These are phyloP conservation scores for Avena eriantha DNA, from an alignment of 176 grass and related monocot genomes.

Conservation along the genomic window DNA sequence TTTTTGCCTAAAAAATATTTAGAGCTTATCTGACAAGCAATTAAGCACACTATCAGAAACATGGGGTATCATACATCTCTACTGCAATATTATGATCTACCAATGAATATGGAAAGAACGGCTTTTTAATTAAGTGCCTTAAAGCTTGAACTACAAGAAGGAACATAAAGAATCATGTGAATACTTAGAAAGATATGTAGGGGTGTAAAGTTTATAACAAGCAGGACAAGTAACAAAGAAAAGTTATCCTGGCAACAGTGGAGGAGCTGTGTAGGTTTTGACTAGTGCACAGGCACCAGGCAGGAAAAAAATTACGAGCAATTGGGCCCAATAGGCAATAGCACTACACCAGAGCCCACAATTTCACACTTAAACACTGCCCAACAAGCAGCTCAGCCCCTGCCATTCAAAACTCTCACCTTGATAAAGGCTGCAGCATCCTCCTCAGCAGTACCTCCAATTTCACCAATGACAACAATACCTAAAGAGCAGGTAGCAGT, in stretches of 20 bases:
- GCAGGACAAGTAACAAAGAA: background rate
- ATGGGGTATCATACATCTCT: background rate
- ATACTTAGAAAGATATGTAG: background rate
- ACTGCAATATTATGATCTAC: background rate
- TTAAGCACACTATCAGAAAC: background rate
- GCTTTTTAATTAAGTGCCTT: background rate
- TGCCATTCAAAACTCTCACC: constrained; percentile 51
- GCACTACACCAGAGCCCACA: background rate
- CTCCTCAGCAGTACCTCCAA: constrained; percentile 99
- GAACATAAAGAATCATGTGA: background rate
- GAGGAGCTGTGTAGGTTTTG: background rate
- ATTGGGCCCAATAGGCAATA: no score
- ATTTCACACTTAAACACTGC: background rate
- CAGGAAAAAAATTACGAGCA: no score
- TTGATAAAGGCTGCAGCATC: constrained; percentile 96
- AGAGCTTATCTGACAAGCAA: background rate
- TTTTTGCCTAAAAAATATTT: background rate
- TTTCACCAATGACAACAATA: constrained; percentile 97
- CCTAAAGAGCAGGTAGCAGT: constrained; percentile 51
- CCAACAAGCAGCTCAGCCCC: background rate
- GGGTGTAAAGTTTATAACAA: constrained; percentile 2
- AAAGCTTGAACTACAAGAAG: constrained; percentile 13
- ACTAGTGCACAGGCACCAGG: background rate
- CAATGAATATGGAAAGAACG: background rate
- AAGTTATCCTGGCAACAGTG: background rate